phyloP scores from a whole-genome alignment of 75 land plant genomes.

The Pinus albicaulis region DNA sequence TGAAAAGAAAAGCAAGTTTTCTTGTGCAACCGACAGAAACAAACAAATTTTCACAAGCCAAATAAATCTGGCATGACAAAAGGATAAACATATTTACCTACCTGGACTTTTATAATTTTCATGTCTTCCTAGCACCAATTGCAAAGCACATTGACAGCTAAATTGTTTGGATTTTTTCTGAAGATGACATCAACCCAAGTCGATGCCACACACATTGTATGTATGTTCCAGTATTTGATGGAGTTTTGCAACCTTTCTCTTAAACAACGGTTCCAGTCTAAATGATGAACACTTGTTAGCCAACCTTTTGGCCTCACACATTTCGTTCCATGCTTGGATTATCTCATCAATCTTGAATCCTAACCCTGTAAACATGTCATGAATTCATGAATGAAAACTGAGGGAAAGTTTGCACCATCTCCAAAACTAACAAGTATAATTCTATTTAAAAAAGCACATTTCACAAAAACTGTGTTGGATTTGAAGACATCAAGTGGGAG shows the following conservation, averaged over 20 bases:
- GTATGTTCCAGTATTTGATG: conserved; percentile 51
- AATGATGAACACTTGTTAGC: conserved; percentile 49
- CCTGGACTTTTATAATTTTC: too few species aligned
- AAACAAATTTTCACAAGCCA: too few species aligned
- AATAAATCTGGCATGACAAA: too few species aligned
- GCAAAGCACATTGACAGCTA: neutral
- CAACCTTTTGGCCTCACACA: conserved; percentile 81
- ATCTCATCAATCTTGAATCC: conserved; percentile 76
- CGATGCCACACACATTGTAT: conserved; percentile 9
- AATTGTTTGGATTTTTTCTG: neutral
- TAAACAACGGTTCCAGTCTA: conserved; percentile 62
- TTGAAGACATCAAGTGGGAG: neutral
- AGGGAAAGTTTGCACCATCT: neutral
- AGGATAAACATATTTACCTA: too few species aligned
- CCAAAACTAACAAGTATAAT: neutral
- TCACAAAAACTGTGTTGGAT: neutral
- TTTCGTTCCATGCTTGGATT: conserved; percentile 80
- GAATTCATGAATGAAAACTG: neutral
- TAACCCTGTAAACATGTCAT: conserved; percentile 27
- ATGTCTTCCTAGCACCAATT: neutral
- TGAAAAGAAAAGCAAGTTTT: too few species aligned
- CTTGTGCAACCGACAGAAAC: too few species aligned
- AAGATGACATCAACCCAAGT: neutral
- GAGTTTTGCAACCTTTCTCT: conserved; percentile 52
- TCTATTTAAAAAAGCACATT: neutral